phyloP scores from a whole-genome alignment of 371 early-diverging fungal species.

The Catenaria anguillulae region DNA sequence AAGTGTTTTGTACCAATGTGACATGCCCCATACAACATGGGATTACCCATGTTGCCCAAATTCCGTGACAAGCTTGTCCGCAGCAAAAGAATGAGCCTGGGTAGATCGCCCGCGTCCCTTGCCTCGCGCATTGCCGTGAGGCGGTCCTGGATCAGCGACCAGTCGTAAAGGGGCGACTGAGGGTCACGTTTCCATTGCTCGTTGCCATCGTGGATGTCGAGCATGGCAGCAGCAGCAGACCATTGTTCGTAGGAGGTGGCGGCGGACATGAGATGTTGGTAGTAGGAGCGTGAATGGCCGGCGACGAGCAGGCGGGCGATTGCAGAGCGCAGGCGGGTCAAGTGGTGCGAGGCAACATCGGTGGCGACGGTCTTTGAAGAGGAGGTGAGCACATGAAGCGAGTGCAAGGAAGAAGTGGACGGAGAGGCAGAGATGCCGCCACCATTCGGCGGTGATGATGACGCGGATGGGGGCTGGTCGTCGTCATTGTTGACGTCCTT shows the following conservation, averaged over 20 bases:
- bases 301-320: neutral
- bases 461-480: no score
- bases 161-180: conserved; percentile 54
- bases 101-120: conserved; percentile 36
- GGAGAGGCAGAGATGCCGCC: no score
- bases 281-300: conserved; percentile 14
- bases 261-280: conserved; percentile 28
- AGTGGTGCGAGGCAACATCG: neutral
- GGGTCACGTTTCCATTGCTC: conserved; percentile 57
- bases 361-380: no score
- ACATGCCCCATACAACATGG: conserved; percentile 51
- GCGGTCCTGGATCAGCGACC: conserved; percentile 50
- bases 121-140: conserved; percentile 41
- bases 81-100: conserved; percentile 49
- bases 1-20: conserved; percentile 61
- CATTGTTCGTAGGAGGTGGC: conserved; percentile 64
- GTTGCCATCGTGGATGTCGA: conserved; percentile 51
- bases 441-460: no score
- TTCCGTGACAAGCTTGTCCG: conserved; percentile 62
- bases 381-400: no score
- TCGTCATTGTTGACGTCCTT: no score
- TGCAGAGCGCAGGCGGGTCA: neutral
- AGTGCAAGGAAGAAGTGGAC: no score
- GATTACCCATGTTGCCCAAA: conserved; percentile 66
- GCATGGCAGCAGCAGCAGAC: conserved; percentile 44